phyloP scores from a whole-genome alignment of 306 rosid genomes.

The Casuarina equisetifolia region DNA sequence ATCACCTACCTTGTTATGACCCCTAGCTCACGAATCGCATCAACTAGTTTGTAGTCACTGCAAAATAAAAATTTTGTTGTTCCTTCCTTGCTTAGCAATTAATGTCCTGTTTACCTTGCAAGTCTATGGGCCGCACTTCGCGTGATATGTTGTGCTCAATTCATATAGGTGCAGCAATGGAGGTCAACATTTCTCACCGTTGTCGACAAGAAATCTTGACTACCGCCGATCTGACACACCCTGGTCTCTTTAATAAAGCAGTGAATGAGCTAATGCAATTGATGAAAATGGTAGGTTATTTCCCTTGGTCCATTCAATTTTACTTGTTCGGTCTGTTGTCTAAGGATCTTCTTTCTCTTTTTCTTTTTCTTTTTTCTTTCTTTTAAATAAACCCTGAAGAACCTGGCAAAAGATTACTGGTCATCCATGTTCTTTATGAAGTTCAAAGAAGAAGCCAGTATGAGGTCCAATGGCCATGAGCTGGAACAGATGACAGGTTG shows the following conservation, averaged over 20 bases:
- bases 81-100: background rate
- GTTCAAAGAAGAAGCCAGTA: conserved; percentile 65
- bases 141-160: conserved; percentile 3
- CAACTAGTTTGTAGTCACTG: background rate
- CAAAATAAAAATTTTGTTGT: background rate
- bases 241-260: conserved; percentile 68
- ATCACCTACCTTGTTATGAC: no score
- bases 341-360: conserved; percentile 15
- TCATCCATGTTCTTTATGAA: conserved; percentile 82
- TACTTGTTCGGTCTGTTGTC: conserved; percentile 1
- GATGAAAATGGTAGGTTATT: conserved; percentile 63
- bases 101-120: conserved; percentile 2
- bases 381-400: conserved; percentile 38
- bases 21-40: no score
- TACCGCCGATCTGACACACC: conserved; percentile 66
- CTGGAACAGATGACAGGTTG: conserved; percentile 66
- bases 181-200: conserved; percentile 89
- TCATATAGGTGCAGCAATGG: conserved; percentile 74
- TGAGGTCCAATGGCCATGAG: conserved; percentile 58
- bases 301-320: conserved; percentile 10
- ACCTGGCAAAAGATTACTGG: conserved; percentile 85
- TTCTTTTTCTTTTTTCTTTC: no score
- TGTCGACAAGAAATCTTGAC: conserved; percentile 79
- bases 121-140: conserved; percentile 1
- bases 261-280: conserved; percentile 71